Evolutionary conservation across 1,139 yeast genomes (phyloP).

Genomic region (Magnusiomyces sp.): DNA sequence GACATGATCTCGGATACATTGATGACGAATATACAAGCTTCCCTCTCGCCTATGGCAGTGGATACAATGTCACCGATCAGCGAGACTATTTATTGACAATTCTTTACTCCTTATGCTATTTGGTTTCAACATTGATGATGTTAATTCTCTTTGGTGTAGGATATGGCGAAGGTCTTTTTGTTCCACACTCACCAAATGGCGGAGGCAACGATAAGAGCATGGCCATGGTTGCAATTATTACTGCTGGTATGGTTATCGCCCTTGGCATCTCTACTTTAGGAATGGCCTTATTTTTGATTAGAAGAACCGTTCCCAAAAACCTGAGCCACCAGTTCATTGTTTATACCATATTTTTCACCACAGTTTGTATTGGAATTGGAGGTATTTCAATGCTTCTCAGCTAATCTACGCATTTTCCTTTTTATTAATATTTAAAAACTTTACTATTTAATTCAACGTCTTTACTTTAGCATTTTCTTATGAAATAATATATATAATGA

Average conservation of each 20-base stretch:
- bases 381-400: slow-evolving; percentile 33
- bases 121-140: slow-evolving; percentile 39
- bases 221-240: slow-evolving; percentile 20
- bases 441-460: not conserved
- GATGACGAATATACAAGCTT: slow-evolving; percentile 7
- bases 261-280: slow-evolving; percentile 33
- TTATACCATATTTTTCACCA: slow-evolving; percentile 32
- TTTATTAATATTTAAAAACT: not conserved
- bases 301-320: slow-evolving; percentile 28
- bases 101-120: slow-evolving; percentile 37
- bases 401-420: not conserved
- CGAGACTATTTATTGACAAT: slow-evolving; percentile 43
- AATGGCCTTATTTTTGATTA: slow-evolving; percentile 33
- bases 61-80: slow-evolving; percentile 19
- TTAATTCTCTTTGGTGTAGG: slow-evolving; percentile 43
- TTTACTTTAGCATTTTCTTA: not conserved
- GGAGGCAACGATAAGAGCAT: not conserved
- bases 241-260: slow-evolving; percentile 32
- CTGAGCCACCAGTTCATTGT: slow-evolving; percentile 36
- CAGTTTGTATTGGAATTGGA: slow-evolving; percentile 39
- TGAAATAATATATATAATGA: too few relatives aligned
- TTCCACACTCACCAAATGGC: slow-evolving; percentile 13
- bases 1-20: not conserved
- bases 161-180: slow-evolving; percentile 30
- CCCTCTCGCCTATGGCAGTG: not conserved